Percentiles rank a stretch among this genome's conserved stretches.
Conservation (phyloP, 1,139 yeast species). For the Kodamaea alishanica region DNA sequence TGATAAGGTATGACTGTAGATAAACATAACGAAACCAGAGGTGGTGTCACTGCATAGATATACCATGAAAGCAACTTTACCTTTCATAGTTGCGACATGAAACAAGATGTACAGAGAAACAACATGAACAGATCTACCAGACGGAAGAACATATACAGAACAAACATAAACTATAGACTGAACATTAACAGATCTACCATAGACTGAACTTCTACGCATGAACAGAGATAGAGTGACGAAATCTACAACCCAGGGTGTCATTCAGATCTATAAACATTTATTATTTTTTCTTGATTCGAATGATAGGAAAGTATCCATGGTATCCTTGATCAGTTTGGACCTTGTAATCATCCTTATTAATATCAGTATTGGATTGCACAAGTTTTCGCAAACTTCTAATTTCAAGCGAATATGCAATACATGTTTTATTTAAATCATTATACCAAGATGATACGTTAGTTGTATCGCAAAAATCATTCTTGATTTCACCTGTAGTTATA, state of each 20-base stretch:
- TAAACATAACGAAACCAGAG: too few species aligned
- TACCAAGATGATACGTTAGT: conserved; percentile 21
- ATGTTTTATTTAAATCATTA: conserved; percentile 24
- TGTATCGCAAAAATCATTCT: conserved; percentile 16
- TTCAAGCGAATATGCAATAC: conserved; percentile 22
- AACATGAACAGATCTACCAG: too few species aligned
- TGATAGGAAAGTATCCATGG: conserved; percentile 40
- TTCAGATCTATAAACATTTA: background rate
- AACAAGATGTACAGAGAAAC: background rate
- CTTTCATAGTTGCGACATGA: too few species aligned
- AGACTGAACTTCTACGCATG: conserved; percentile 2
- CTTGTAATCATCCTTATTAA: conserved; percentile 11
- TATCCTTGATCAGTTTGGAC: conserved; percentile 25
- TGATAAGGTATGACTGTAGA: background rate
- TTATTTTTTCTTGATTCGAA: conserved; percentile 12
- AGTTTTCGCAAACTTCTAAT: conserved; percentile 13
- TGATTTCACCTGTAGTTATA: conserved; percentile 11
- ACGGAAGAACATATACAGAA: too few species aligned
- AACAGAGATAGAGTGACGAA: background rate
- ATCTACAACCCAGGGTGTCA: too few species aligned
- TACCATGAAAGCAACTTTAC: too few species aligned
- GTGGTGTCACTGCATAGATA: too few species aligned
- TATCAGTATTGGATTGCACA: conserved; percentile 6
- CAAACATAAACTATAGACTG: too few species aligned
- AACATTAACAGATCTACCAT: too few species aligned